Conservation (phyloP, 306 rosid species). For the Biancaea sappan region DNA sequence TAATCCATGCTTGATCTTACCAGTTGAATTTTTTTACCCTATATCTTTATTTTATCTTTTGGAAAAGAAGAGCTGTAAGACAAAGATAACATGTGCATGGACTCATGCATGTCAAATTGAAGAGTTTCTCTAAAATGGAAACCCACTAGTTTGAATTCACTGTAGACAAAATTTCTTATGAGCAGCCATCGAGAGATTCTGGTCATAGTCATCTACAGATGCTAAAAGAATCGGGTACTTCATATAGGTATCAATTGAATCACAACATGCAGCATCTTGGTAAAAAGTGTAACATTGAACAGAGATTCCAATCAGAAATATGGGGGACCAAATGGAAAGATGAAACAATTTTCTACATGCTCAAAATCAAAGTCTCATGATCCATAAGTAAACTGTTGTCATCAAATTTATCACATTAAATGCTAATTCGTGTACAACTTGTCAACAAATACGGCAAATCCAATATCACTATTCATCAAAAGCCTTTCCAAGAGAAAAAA, state of each 20-base stretch:
- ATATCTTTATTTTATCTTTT: constrained; percentile 1
- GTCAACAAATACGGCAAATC: constrained; percentile 25
- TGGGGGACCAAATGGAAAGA: constrained; percentile 5
- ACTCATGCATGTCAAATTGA: neutral
- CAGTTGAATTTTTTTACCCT: neutral
- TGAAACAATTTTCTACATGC: constrained; percentile 7
- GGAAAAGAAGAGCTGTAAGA: constrained; percentile 14
- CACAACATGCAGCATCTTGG: neutral
- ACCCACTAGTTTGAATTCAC: constrained; percentile 19
- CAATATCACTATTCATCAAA: constrained; percentile 34
- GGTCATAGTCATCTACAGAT: too few relatives aligned
- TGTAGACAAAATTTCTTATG: constrained; percentile 4
- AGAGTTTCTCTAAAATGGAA: neutral
- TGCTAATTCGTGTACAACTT: constrained; percentile 30
- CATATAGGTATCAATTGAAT: too few relatives aligned
- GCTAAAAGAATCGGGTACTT: too few relatives aligned
- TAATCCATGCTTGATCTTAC: neutral
- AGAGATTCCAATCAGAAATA: too few relatives aligned
- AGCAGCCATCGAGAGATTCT: too few relatives aligned
- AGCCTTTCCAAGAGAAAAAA: constrained; percentile 43
- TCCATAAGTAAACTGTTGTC: constrained; percentile 21
- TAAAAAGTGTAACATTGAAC: neutral
- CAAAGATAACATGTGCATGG: constrained; percentile 10
- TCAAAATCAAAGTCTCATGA: constrained; percentile 22
- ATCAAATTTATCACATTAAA: constrained; percentile 14